Conservation (phyloP, 176 grass and related monocot species). For the Carex parvula region DNA sequence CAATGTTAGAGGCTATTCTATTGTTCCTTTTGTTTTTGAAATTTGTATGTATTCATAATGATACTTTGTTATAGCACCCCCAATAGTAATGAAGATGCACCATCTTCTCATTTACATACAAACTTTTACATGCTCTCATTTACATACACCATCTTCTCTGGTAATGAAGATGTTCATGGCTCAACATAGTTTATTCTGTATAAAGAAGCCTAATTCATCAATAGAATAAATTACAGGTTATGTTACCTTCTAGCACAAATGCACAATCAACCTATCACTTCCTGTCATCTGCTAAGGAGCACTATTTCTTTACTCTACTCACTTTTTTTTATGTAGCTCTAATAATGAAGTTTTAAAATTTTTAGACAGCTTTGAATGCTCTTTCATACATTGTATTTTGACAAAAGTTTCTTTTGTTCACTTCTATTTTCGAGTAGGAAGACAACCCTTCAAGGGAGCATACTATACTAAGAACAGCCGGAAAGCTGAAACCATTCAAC, state of each 20-base stretch:
- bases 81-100: not conserved
- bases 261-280: not conserved
- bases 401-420: not conserved
- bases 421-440: slow-evolving; percentile 37
- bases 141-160: not conserved
- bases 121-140: not conserved
- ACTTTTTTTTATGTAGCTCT: not conserved
- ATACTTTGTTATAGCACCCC: not conserved
- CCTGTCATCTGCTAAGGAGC: not conserved
- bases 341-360: not conserved
- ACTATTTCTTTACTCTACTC: not conserved
- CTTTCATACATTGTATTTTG: not conserved
- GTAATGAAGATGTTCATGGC: not conserved
- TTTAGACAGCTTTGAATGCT: not conserved
- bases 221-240: not conserved
- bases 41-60: not conserved
- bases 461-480: slow-evolving; percentile 87
- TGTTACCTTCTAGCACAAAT: not conserved
- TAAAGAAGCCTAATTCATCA: not conserved
- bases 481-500: slow-evolving; percentile 84
- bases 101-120: not conserved
- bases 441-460: slow-evolving; percentile 89
- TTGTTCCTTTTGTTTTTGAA: not conserved
- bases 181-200: not conserved
- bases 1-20: not conserved